Evolutionary conservation across 257 asterid genomes (phyloP), one percentile per base, ranked within the genome.

Genomic region (Scutellaria baicalensis): DNA sequence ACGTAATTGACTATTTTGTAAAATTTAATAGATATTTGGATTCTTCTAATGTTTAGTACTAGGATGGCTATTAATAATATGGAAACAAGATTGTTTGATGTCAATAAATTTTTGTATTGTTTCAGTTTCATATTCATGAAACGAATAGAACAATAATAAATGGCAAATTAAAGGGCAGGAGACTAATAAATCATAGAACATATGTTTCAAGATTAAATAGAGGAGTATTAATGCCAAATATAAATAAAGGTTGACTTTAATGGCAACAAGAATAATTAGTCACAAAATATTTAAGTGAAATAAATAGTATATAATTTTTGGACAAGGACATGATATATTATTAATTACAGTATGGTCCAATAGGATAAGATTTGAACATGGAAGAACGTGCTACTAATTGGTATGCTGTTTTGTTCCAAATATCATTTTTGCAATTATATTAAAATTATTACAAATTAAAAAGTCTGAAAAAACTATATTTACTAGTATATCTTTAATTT

Each of bases 341-440:
- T 68, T 75, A 43, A 68, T 68, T 49, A 13, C 31, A 42, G 64
- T 61, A 44, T 42, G 67, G 57, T 39, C 47, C 64, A 48, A 59
- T 16, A 14, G 21, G 60, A 68, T 68, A 75, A 57, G 80, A 38
- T 69, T 55, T n/a, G 57, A 45, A 75, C 66, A 60, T 75, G 75
- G 66, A 59, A 36, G 68, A 75, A 60, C 75, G 78, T 72, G 78
- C 17, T 58, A 38, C 59, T 35, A 54, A 44, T 21, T 77, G 49
- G 39, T 77, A 18, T 14, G 33, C 5, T n/a, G 47, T 69, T 54
- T 27, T 27, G 33, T 27, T 27, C 33, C 33, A 27, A 3, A 27
- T 27, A 27, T 27, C 33, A 27, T 27, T 27, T 2, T 27, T 5
- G 33, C 33, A 27, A 27, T 2, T 27, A 27, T 2, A 27, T 27